Evolutionary conservation across 2,329 filamentous ascomycete species (phyloP).

Genomic region (Neoascochyta sp.): DNA sequence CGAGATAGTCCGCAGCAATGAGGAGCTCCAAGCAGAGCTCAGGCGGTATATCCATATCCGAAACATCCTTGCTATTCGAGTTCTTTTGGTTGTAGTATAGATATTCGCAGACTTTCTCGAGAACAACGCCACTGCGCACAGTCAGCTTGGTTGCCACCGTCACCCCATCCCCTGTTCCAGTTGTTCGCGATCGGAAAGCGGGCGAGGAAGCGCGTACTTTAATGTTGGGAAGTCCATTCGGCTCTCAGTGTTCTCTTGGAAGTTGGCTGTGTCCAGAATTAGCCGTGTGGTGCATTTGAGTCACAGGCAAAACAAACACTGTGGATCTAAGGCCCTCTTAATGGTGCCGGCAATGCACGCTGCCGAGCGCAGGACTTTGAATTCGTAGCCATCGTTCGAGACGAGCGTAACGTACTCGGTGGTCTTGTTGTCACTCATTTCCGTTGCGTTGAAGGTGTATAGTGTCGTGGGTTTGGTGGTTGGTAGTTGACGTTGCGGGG

Average conservation of each 20-base stretch:
- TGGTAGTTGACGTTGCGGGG: constrained; percentile 1
- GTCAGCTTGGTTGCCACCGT: constrained; percentile 5
- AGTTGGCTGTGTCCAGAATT: constrained; percentile 50
- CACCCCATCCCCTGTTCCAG: neutral
- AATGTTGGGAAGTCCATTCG: constrained; percentile 68
- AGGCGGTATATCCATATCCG: constrained; percentile 76
- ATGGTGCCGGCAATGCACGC: constrained; percentile 68
- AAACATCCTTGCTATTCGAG: constrained; percentile 65
- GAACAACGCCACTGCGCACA: constrained; percentile 59
- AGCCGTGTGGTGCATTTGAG: neutral
- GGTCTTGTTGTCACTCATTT: constrained; percentile 19
- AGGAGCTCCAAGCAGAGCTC: constrained; percentile 75
- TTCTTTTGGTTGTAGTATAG: constrained; percentile 78
- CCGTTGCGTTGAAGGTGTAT: constrained; percentile 1
- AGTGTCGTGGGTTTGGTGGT: neutral
- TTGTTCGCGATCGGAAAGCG: neutral
- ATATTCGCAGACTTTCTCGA: constrained; percentile 80
- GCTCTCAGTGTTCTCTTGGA: constrained; percentile 61
- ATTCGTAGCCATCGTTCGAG: constrained; percentile 72
- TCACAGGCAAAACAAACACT: no score
- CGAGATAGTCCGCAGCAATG: constrained; percentile 73
- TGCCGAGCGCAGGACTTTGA: constrained; percentile 68
- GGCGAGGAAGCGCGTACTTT: constrained; percentile 51
- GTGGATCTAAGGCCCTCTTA: constrained; percentile 69
- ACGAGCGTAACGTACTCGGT: constrained; percentile 75